phyloP scores from a whole-genome alignment of 2,329 filamentous ascomycete species.

The Dryadomyces quercivorus region DNA sequence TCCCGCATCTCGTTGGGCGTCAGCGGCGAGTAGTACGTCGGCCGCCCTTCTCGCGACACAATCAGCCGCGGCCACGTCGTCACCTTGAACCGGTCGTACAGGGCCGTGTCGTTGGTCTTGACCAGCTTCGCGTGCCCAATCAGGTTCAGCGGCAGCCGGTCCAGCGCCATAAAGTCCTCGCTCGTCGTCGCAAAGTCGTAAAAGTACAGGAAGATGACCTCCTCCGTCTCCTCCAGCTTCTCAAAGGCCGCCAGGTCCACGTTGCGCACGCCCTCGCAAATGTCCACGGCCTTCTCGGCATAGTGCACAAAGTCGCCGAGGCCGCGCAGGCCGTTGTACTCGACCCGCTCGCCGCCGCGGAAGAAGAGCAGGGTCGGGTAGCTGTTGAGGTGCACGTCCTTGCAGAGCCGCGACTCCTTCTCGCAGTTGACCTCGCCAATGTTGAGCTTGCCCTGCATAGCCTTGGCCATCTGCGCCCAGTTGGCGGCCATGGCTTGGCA shows the following conservation, averaged over 20 bases:
- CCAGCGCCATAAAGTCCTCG: slow-evolving; percentile 83
- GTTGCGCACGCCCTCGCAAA: slow-evolving; percentile 65
- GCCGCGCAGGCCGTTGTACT: slow-evolving; percentile 85
- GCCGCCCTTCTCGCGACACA: slow-evolving; percentile 77
- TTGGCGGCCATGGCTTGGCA: slow-evolving; percentile 86
- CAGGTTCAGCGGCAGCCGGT: slow-evolving; percentile 73
- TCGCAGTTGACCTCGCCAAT: slow-evolving; percentile 96
- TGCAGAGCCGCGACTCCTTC: slow-evolving; percentile 74
- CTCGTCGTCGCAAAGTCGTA: slow-evolving; percentile 90
- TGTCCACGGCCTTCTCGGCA: slow-evolving; percentile 72
- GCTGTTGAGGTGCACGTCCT: slow-evolving; percentile 66
- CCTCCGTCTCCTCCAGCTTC: slow-evolving; percentile 79
- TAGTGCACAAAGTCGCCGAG: slow-evolving; percentile 83
- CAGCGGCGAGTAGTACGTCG: slow-evolving; percentile 80
- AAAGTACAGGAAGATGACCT: slow-evolving; percentile 95
- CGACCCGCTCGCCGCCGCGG: slow-evolving; percentile 78
- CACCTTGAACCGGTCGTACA: slow-evolving; percentile 82
- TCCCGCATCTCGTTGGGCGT: slow-evolving; percentile 90
- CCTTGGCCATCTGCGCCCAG: slow-evolving; percentile 81
- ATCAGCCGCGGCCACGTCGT: slow-evolving; percentile 91
- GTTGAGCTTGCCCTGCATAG: slow-evolving; percentile 82
- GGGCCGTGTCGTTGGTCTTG: slow-evolving; percentile 68
- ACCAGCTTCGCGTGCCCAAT: slow-evolving; percentile 88
- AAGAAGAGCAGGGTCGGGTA: slow-evolving; percentile 93
- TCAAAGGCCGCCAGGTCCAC: slow-evolving; percentile 67